These are phyloP conservation scores for Didymella exigua DNA, from an alignment of 2,329 filamentous ascomycete genomes.

Conservation along the genomic window DNA sequence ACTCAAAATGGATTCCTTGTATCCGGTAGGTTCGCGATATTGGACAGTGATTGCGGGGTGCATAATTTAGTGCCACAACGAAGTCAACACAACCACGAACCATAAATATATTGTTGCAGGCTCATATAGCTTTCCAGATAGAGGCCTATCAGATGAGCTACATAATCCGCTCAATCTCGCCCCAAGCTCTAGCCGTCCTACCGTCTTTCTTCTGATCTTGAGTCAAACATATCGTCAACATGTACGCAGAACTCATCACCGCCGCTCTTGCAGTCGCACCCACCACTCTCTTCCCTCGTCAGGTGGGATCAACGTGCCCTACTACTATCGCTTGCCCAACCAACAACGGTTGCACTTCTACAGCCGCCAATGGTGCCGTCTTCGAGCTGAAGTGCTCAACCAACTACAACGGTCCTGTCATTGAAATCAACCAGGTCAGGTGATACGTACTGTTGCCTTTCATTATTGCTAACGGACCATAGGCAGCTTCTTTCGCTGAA, in stretches of 20 bases:
- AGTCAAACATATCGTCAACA: neutral
- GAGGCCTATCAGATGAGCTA: neutral
- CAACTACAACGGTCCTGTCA: slow-evolving; percentile 16
- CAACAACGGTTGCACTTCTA: slow-evolving; percentile 16
- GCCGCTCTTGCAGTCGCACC: neutral
- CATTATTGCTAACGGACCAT: neutral
- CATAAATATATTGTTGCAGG: neutral
- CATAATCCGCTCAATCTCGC: neutral
- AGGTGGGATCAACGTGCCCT: neutral
- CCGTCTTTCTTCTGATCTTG: neutral
- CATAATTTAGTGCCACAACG: neutral
- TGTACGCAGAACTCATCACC: slow-evolving; percentile 5
- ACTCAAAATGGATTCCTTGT: neutral
- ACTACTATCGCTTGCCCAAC: slow-evolving; percentile 10
- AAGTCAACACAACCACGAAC: neutral
- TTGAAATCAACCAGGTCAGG: slow-evolving; percentile 7
- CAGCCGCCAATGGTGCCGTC: slow-evolving; percentile 12
- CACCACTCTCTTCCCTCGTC: neutral
- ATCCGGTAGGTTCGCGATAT: no score
- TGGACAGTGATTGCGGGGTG: neutral
- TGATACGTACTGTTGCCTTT: neutral
- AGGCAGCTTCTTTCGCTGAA: slow-evolving; percentile 15
- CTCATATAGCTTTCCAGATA: neutral
- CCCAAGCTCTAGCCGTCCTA: neutral
- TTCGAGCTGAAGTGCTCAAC: slow-evolving; percentile 17